phyloP scores from a whole-genome alignment of 2,329 filamentous ascomycete genomes.

The Claviceps pusilla region DNA sequence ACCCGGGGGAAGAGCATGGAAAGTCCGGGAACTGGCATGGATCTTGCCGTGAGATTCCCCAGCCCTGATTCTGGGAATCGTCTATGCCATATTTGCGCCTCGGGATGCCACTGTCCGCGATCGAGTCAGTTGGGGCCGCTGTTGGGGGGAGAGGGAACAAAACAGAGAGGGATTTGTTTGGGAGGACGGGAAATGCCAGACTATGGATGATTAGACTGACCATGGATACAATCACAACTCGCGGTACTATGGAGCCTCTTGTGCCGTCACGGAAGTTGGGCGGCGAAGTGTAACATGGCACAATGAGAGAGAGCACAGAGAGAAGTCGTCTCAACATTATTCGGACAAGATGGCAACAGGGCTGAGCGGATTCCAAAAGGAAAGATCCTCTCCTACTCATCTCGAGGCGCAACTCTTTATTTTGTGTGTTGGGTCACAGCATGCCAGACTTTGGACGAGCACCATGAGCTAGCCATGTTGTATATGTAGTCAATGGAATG shows the following conservation, averaged over 20 bases:
- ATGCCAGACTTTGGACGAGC: neutral
- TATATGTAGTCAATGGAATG: no score
- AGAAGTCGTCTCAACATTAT: conserved; percentile 1
- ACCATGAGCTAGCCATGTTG: neutral
- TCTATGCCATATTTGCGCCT: conserved; percentile 46
- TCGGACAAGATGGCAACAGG: neutral
- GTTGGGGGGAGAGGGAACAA: neutral
- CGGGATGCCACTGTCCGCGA: conserved; percentile 40
- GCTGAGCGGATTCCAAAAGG: neutral
- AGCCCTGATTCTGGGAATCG: conserved; percentile 30
- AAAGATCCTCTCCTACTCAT: neutral
- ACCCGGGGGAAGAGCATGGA: conserved; percentile 50
- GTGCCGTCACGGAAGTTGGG: neutral
- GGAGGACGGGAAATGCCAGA: no score
- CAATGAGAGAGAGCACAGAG: neutral
- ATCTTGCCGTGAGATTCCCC: conserved; percentile 40
- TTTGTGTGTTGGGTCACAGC: neutral
- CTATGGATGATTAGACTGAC: conserved; percentile 21
- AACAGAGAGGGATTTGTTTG: no score
- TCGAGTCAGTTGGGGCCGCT: neutral
- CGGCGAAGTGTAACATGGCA: neutral
- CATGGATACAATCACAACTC: conserved; percentile 38
- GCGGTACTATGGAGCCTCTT: neutral
- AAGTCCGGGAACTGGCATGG: conserved; percentile 45
- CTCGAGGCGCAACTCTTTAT: no score